Percentiles rank a stretch among this genome's conserved stretches.
phyloP scores from a whole-genome alignment of 495 filamentous ascomycete genomes.

The Xylaria castorea region DNA sequence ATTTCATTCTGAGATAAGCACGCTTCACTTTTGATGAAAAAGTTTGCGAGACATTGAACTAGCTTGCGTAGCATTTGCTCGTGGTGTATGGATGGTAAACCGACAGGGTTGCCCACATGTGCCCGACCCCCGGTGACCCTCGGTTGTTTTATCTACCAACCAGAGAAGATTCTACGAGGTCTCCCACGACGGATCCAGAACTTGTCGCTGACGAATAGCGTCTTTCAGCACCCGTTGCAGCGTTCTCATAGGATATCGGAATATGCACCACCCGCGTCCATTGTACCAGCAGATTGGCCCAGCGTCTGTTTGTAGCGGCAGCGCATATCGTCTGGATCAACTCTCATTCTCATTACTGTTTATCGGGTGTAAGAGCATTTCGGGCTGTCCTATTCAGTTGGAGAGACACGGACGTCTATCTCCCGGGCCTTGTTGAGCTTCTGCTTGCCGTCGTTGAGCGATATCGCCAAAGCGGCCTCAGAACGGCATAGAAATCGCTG shows the following conservation, averaged over 20 bases:
- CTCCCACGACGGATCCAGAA: slow-evolving; percentile 20
- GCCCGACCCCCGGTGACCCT: slow-evolving; percentile 9
- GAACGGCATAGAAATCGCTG: not conserved
- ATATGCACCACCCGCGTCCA: slow-evolving; percentile 44
- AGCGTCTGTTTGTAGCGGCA: slow-evolving; percentile 19
- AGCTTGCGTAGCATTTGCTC: not conserved
- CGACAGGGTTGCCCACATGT: slow-evolving; percentile 27
- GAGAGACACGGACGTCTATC: not conserved
- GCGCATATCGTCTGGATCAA: slow-evolving; percentile 10
- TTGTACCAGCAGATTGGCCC: slow-evolving; percentile 29
- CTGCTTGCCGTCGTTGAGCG: not conserved
- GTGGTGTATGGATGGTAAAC: slow-evolving; percentile 10
- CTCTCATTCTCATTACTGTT: not conserved
- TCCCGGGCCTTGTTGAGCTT: not conserved
- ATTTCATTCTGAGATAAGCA: not conserved
- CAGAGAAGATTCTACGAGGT: slow-evolving; percentile 37
- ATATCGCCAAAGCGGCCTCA: not conserved
- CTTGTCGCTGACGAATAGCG: slow-evolving; percentile 35
- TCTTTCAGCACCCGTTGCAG: slow-evolving; percentile 35
- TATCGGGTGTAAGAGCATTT: slow-evolving; percentile 3
- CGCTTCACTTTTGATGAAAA: not conserved
- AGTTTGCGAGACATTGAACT: slow-evolving; percentile 22
- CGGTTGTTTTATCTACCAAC: slow-evolving; percentile 31
- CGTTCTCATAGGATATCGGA: slow-evolving; percentile 42
- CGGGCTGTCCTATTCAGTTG: not conserved